Conservation (phyloP, 2,329 filamentous ascomycete species). For the Colletotrichum camelliae region DNA sequence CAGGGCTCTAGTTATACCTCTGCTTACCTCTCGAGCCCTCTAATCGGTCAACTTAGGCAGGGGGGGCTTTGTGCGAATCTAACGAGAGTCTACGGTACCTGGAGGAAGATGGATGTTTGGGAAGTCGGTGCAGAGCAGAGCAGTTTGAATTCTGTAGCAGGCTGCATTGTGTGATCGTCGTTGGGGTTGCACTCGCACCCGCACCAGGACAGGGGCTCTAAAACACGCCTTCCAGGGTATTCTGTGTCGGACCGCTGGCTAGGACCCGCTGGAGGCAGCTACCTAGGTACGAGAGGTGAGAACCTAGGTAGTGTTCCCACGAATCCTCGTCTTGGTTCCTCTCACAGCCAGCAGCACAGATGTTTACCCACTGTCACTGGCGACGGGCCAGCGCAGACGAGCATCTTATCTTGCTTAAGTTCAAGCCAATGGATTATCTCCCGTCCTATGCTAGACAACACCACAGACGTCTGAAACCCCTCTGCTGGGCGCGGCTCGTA, state of each 20-base stretch:
- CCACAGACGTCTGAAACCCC: not conserved
- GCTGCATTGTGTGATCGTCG: constrained; percentile 17
- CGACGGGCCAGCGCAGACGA: not conserved
- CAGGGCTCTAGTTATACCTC: too few species aligned
- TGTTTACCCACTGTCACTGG: not conserved
- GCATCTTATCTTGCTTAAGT: not conserved
- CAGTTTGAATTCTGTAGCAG: constrained; percentile 19
- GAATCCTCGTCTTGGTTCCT: not conserved
- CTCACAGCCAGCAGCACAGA: not conserved
- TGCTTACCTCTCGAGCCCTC: too few species aligned
- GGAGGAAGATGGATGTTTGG: not conserved
- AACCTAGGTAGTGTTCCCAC: not conserved
- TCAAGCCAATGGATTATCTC: not conserved
- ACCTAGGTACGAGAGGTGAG: not conserved
- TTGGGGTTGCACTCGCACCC: not conserved
- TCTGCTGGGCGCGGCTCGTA: not conserved
- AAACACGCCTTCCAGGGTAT: not conserved
- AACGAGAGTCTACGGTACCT: too few species aligned
- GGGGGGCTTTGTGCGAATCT: too few species aligned
- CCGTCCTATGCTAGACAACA: not conserved
- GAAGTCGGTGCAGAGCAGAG: not conserved
- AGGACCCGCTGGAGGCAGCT: not conserved
- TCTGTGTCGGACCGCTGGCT: not conserved
- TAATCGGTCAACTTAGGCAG: too few species aligned
- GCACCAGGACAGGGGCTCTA: not conserved